A percentile compares a stretch with the other conserved stretches of the same genome.
phyloP scores from a whole-genome alignment of 2,329 filamentous ascomycete genomes.

The Cladosporium sp. region DNA sequence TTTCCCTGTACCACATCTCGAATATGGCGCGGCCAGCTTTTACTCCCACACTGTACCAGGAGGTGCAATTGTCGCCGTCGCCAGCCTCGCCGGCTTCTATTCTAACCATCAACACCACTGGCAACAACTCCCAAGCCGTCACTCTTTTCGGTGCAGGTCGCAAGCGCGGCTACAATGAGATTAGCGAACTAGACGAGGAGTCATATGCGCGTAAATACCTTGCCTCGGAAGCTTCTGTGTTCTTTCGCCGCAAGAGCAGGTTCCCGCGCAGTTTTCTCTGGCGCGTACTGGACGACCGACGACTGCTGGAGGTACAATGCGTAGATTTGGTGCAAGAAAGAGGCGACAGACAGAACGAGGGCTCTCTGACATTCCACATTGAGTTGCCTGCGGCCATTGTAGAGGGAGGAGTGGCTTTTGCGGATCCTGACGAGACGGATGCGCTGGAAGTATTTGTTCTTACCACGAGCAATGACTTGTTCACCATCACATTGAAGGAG shows the following conservation, averaged over 20 bases:
- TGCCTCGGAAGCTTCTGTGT: conserved; percentile 75
- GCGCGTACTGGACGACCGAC: conserved; percentile 78
- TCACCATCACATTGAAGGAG: conserved; percentile 76
- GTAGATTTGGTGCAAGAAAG: conserved; percentile 70
- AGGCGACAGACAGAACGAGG: conserved; percentile 37
- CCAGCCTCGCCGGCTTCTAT: conserved; percentile 5
- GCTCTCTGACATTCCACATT: conserved; percentile 68
- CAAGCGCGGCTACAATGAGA: conserved; percentile 36
- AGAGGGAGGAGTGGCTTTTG: conserved; percentile 73
- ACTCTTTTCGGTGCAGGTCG: conserved; percentile 34
- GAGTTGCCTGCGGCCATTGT: conserved; percentile 77
- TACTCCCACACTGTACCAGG: conserved; percentile 24
- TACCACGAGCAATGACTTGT: conserved; percentile 73
- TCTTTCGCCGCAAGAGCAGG: conserved; percentile 71
- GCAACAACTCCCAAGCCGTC: conserved; percentile 49
- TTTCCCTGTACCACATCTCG: background rate
- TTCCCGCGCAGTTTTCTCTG: conserved; percentile 85
- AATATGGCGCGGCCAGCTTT: conserved; percentile 14
- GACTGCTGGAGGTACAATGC: conserved; percentile 74
- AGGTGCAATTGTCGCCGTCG: conserved; percentile 14
- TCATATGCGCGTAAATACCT: conserved; percentile 69
- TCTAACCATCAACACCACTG: conserved; percentile 7
- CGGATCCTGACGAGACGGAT: conserved; percentile 75
- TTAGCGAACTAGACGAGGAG: conserved; percentile 60
- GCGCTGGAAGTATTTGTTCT: conserved; percentile 74